These are phyloP conservation scores for Phytopythium delawarense DNA, from an alignment of 352 stramenopile species.

Conservation along the genomic window DNA sequence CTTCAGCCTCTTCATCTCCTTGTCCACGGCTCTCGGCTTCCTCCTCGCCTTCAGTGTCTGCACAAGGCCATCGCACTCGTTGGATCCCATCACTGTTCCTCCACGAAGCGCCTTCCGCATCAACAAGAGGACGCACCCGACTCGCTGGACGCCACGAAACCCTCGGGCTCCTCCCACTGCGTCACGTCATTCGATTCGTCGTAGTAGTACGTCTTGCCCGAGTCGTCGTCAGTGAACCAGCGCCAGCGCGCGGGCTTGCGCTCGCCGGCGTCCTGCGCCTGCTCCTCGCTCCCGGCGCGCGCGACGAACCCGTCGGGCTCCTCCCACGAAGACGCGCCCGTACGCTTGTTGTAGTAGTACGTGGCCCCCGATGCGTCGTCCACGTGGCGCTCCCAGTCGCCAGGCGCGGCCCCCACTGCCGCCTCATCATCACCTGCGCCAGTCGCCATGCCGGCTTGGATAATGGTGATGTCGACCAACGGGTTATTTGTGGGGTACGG, in stretches of 20 bases:
- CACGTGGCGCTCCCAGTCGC: slow-evolving; percentile 66
- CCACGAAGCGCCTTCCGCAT: background rate
- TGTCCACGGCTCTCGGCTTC: slow-evolving; percentile 1
- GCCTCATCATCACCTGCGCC: background rate
- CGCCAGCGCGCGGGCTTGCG: slow-evolving; percentile 44
- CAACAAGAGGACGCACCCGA: background rate
- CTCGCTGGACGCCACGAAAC: slow-evolving; percentile 17
- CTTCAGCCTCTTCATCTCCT: slow-evolving; percentile 7
- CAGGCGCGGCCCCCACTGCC: slow-evolving; percentile 1
- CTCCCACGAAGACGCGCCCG: slow-evolving; percentile 74
- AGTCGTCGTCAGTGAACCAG: slow-evolving; percentile 58
- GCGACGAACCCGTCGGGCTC: slow-evolving; percentile 33
- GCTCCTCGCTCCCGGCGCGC: slow-evolving; percentile 6
- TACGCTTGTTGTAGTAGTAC: slow-evolving; percentile 78
- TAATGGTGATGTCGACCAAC: background rate
- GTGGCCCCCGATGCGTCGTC: slow-evolving; percentile 50
- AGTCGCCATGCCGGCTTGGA: background rate
- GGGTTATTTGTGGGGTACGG: background rate
- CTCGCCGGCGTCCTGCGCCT: background rate
- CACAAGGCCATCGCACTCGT: background rate
- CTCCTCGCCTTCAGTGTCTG: slow-evolving; percentile 6
- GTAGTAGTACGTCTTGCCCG: slow-evolving; percentile 63
- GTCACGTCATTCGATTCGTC: slow-evolving; percentile 65
- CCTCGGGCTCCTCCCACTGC: slow-evolving; percentile 70
- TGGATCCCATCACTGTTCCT: slow-evolving; percentile 5